Evolutionary conservation across 2,329 filamentous ascomycete genomes (phyloP).

Genomic region (Colletotrichum siamense): DNA sequence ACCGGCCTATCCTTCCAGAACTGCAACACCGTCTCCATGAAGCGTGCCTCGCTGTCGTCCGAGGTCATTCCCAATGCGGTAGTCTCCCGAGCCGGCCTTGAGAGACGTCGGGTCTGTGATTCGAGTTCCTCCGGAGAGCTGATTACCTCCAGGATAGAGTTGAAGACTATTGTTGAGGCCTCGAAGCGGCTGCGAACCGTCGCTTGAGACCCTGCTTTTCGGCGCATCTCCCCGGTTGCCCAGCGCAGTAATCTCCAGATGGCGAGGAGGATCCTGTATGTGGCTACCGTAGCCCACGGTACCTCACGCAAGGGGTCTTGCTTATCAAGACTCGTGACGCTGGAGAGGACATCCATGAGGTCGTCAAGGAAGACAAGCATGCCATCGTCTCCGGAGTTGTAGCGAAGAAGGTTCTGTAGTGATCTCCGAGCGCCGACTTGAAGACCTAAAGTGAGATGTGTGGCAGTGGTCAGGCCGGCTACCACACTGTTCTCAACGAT

Average conservation of each 20-base stretch:
- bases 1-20: slow-evolving; percentile 24
- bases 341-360: slow-evolving; percentile 24
- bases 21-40: slow-evolving; percentile 17
- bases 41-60: slow-evolving; percentile 19
- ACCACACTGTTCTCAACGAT: slow-evolving; percentile 36
- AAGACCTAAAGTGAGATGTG: slow-evolving; percentile 31
- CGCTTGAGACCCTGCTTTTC: slow-evolving; percentile 21
- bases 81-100: background rate
- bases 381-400: slow-evolving; percentile 29
- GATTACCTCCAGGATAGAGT: slow-evolving; percentile 28
- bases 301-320: slow-evolving; percentile 27
- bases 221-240: slow-evolving; percentile 29
- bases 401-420: slow-evolving; percentile 25
- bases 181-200: slow-evolving; percentile 25
- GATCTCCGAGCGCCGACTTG: slow-evolving; percentile 32
- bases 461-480: slow-evolving; percentile 35
- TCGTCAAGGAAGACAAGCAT: slow-evolving; percentile 33
- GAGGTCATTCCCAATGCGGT: slow-evolving; percentile 3
- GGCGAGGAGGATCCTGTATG: slow-evolving; percentile 32
- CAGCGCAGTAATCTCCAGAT: slow-evolving; percentile 34
- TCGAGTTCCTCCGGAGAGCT: background rate
- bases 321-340: slow-evolving; percentile 8
- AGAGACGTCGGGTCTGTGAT: background rate
- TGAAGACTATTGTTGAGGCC: slow-evolving; percentile 29
- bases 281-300: slow-evolving; percentile 33